Base-by-base conservation (phyloP, 75 land plant species). In the Sequoia sempervirens region DNA sequence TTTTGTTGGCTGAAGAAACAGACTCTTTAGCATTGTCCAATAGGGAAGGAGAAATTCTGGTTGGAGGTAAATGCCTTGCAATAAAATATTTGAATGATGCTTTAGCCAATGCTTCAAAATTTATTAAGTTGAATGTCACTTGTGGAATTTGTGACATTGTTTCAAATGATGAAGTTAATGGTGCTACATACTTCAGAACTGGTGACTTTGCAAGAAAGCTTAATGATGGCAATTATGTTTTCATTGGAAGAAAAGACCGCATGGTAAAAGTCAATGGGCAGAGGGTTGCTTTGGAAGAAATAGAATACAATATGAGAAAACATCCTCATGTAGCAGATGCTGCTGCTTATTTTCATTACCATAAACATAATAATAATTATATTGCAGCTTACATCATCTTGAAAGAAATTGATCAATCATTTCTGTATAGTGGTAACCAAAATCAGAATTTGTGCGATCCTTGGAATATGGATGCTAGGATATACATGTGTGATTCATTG, bases 181-280 rank as follows among this genome's bases (percentile, higher is more conserved):
- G 20, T 72, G 30, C 34, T n/a, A 17, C 76, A 2, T 83, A 90
- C 64, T 92, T 92, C 81, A 88, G 82, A 84, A 95, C 97, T 80
- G 95, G 95, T 74, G 97, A 95, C 79, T 87, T 90, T 85, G 97
- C 91, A 5, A 87, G 82, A 83, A 83, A 85, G 84, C 84, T 95
- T 34, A 76, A 79, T 79, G 85, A 85, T 86, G 95, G 95, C 36
- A 90, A 91, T 70, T 83, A 91, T 80, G 87, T 91, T 30, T 92
- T 93, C 76, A 17, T 92, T 46, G 97, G 97, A 13, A 91, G 97
- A 82, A 92, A 88, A 58, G 97, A 95, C 72, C 94, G 97, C 10
- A 85, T 80, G 30, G 43, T 95, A 20, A 93, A 95, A 85, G 26
- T 95, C 37, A 87, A 86, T 90, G 97, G 95, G 38, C 91, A 92